phyloP scores from a whole-genome alignment of 306 rosid genomes.

The Crataegus laevigata region DNA sequence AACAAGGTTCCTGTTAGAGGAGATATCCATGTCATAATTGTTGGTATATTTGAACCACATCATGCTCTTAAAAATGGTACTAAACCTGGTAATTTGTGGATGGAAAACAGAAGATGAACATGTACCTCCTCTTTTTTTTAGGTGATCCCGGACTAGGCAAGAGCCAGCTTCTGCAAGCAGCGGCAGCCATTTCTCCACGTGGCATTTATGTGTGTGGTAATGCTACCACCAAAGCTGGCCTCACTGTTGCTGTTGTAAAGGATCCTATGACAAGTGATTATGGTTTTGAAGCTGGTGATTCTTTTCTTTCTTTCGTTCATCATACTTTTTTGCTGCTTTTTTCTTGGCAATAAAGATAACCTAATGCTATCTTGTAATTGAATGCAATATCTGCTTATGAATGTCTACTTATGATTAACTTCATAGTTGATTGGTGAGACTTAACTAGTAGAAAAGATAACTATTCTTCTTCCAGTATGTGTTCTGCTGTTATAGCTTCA shows the following conservation, averaged over 20 bases:
- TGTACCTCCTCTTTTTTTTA: slow-evolving; percentile 23
- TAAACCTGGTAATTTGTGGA: slow-evolving; percentile 10
- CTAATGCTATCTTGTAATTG: too few relatives aligned
- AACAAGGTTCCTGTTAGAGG: slow-evolving; percentile 98
- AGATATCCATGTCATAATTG: slow-evolving; percentile 86
- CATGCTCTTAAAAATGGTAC: slow-evolving; percentile 21
- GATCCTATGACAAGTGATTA: slow-evolving; percentile 85
- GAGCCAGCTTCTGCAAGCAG: slow-evolving; percentile 92
- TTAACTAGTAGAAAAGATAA: too few relatives aligned
- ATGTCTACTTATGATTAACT: too few relatives aligned
- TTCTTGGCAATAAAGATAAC: not conserved
- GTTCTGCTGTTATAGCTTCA: too few relatives aligned
- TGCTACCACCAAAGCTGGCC: slow-evolving; percentile 90
- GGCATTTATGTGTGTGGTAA: slow-evolving; percentile 97
- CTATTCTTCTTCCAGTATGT: too few relatives aligned
- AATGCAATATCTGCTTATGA: too few relatives aligned
- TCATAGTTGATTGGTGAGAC: too few relatives aligned
- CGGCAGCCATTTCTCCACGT: slow-evolving; percentile 82
- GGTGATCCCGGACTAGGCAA: slow-evolving; percentile 98
- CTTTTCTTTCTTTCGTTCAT: slow-evolving; percentile 8
- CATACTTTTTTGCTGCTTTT: not conserved
- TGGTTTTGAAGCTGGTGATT: slow-evolving; percentile 88
- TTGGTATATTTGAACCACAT: slow-evolving; percentile 53
- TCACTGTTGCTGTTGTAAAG: slow-evolving; percentile 89
- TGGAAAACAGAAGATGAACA: slow-evolving; percentile 15